Evolutionary conservation across 495 filamentous ascomycete species (phyloP), one percentile per base, ranked within the genome.

Genomic region (Daldinia decipiens): DNA sequence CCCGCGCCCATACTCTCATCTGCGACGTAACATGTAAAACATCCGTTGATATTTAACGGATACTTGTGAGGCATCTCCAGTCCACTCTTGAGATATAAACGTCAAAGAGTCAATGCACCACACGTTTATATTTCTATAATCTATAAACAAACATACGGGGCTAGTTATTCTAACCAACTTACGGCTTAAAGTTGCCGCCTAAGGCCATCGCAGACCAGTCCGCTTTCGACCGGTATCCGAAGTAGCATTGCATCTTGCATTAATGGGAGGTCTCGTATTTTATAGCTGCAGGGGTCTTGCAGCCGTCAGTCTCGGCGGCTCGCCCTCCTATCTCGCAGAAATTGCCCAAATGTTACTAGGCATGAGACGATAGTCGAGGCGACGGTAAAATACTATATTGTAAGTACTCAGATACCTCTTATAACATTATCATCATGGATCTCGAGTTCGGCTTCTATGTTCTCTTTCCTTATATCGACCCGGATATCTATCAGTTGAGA

Each of bases 231-330:
- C 47, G 59, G 53, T 57, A 65, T 57, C 43, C 40, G 56, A 36
- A 45, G 71, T 74, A 59, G 67, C 47, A 67, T 70, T 67, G 67
- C 71, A 64, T 67, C 12, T 66, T 61, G 54, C 67, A 64, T 64
- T 13, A 62, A 59, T 67, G 62, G 67, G 32, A 70, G 59, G 58
- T 40, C 67, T 74, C 71, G 62, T 74, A 74, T 74, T 70, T 17
- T 51, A 36, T 31, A 40, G 36, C 62, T 67, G 71, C 71, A 70
- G 63, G 66, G 70, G 62, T 15, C 52, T 45, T 55, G 55, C 67
- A 74, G 71, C 62, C 56, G 36, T 54, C 67, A 47, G 27, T 26
- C 62, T 67, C 59, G 62, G 62, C 67, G 62, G 57, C 59, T 66
- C 62, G 29, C 58, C 56, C 15, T 52, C 65, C 67, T 70, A 69